A percentile compares a stretch with the other conserved stretches of the same genome.
phyloP scores from a whole-genome alignment of 1,284 basidiomycete genomes.

The Papiliotrema flavescens region DNA sequence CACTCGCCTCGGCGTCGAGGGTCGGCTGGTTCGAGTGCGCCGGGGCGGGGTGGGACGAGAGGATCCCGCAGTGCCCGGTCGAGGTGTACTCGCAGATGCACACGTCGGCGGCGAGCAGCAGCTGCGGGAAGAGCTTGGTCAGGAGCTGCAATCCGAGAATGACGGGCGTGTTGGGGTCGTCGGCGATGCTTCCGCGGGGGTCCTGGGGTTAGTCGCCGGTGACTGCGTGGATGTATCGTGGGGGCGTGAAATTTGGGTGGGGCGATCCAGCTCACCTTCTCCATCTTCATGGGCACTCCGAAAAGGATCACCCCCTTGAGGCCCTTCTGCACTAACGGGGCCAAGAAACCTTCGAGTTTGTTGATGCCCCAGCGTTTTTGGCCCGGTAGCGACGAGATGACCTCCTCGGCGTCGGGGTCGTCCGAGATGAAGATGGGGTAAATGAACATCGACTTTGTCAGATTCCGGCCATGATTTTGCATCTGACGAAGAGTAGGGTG shows the following conservation, averaged over 20 bases:
- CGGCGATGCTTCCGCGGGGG: slow-evolving; percentile 75
- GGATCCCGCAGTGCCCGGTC: slow-evolving; percentile 92
- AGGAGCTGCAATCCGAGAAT: slow-evolving; percentile 83
- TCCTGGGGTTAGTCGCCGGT: slow-evolving; percentile 58
- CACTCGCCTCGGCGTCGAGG: slow-evolving; percentile 65
- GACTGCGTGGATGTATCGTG: no score
- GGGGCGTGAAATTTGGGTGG: no score
- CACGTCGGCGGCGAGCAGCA: slow-evolving; percentile 90
- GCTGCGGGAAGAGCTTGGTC: slow-evolving; percentile 68
- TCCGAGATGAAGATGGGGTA: slow-evolving; percentile 97
- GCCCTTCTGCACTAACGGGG: slow-evolving; percentile 84
- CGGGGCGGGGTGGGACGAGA: slow-evolving; percentile 50
- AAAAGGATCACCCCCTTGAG: slow-evolving; percentile 91
- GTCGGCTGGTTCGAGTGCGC: slow-evolving; percentile 36
- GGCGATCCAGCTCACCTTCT: slow-evolving; percentile 61
- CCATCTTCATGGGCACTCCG: slow-evolving; percentile 81
- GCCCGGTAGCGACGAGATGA: slow-evolving; percentile 73
- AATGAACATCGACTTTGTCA: slow-evolving; percentile 91
- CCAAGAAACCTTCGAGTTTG: slow-evolving; percentile 80
- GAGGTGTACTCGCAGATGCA: slow-evolving; percentile 99
- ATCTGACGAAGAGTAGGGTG: slow-evolving; percentile 81
- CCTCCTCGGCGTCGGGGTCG: slow-evolving; percentile 74
- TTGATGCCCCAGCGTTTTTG: slow-evolving; percentile 94
- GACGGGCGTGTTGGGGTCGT: slow-evolving; percentile 86
- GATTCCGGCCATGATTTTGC: slow-evolving; percentile 65